Evolutionary conservation across 1,284 basidiomycete species (phyloP).

Genomic region (Peniophora sp.): DNA sequence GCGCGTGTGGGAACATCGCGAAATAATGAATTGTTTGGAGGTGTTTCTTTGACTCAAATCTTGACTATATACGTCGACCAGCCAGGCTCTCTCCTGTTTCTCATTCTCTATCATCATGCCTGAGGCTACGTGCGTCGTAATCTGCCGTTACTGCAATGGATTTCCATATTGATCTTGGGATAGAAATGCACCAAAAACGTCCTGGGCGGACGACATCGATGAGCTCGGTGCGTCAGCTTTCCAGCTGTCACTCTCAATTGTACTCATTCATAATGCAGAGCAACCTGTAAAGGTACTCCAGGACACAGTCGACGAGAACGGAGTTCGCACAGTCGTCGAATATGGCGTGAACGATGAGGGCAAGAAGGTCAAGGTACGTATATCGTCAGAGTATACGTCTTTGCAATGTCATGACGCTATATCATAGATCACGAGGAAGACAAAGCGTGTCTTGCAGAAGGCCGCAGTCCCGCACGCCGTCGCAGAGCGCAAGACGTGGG

Average conservation of each 20-base stretch:
- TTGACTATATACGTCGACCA: too few relatives aligned
- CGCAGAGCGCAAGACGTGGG: constrained; percentile 89
- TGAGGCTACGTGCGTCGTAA: too few relatives aligned
- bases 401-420: too few relatives aligned
- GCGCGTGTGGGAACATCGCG: too few relatives aligned
- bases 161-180: too few relatives aligned
- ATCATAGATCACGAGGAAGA: constrained; percentile 74
- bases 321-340: constrained; percentile 81
- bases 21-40: too few relatives aligned
- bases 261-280: constrained; percentile 18
- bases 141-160: too few relatives aligned
- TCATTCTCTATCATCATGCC: too few relatives aligned
- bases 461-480: constrained; percentile 91
- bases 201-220: constrained; percentile 80
- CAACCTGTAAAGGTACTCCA: constrained; percentile 30
- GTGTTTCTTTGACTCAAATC: too few relatives aligned
- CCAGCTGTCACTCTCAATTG: too few relatives aligned
- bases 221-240: constrained; percentile 44
- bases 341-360: constrained; percentile 87
- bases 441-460: constrained; percentile 84
- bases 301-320: constrained; percentile 82
- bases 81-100: too few relatives aligned
- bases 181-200: constrained; percentile 43
- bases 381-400: background rate
- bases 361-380: constrained; percentile 84